Evolutionary conservation across 1,284 basidiomycete genomes (phyloP).

Genomic region (Leccinum subrobustum): DNA sequence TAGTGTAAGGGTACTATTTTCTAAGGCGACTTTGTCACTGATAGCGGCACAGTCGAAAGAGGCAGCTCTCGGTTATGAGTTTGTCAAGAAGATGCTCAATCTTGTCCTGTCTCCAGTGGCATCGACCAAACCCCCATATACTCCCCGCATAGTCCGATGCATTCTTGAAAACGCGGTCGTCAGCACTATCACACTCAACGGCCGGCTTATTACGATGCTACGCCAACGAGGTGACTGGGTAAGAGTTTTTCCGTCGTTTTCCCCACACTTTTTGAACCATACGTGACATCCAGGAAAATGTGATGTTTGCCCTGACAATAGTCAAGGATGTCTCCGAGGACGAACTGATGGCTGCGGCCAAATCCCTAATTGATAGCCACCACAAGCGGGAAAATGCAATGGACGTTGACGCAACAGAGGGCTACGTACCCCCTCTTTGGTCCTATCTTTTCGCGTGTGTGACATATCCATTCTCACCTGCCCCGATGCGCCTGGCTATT

Average conservation of each 20-base stretch:
- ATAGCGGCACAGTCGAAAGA: slow-evolving; percentile 21
- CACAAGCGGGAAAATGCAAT: slow-evolving; percentile 43
- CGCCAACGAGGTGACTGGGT: slow-evolving; percentile 65
- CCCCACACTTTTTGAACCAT: neutral
- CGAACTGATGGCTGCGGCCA: slow-evolving; percentile 55
- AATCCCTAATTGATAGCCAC: slow-evolving; percentile 39
- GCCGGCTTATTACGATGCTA: slow-evolving; percentile 53
- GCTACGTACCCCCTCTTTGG: slow-evolving; percentile 42
- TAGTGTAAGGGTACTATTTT: slow-evolving; percentile 22
- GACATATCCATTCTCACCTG: slow-evolving; percentile 50
- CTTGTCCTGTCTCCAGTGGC: slow-evolving; percentile 42
- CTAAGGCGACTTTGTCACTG: neutral
- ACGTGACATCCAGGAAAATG: slow-evolving; percentile 44
- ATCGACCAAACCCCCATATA: slow-evolving; percentile 28
- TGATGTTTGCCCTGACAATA: slow-evolving; percentile 48
- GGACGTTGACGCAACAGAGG: slow-evolving; percentile 50
- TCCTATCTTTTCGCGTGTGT: slow-evolving; percentile 52
- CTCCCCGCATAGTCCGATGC: slow-evolving; percentile 52
- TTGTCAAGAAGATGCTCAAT: slow-evolving; percentile 56
- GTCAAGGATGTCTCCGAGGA: slow-evolving; percentile 63
- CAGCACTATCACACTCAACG: slow-evolving; percentile 57
- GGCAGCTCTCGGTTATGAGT: slow-evolving; percentile 42
- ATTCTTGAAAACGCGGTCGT: slow-evolving; percentile 55
- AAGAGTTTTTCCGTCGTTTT: slow-evolving; percentile 18
- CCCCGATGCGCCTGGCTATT: slow-evolving; percentile 54